Conservation (phyloP, 2,329 filamentous ascomycete genomes). For the Cladosporium sp. region DNA sequence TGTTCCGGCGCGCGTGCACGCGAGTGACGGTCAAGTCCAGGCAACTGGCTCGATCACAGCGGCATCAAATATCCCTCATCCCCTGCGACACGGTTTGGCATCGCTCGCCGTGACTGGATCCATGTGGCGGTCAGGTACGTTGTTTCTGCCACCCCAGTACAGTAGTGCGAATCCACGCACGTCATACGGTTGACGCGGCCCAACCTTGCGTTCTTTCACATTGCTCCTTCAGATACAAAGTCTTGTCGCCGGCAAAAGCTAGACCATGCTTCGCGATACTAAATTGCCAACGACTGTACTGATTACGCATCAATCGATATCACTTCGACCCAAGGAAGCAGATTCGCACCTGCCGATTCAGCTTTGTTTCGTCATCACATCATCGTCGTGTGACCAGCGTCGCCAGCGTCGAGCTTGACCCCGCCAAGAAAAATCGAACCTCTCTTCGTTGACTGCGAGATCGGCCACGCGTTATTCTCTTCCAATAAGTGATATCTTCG, state of each 20-base stretch:
- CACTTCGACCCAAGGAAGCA: neutral
- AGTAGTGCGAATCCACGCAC: constrained; percentile 5
- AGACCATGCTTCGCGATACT: neutral
- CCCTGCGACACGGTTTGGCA: neutral
- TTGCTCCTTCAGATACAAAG: neutral
- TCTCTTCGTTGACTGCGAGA: neutral
- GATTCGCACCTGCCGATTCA: neutral
- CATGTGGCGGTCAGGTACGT: neutral
- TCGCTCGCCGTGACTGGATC: neutral
- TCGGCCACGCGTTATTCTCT: neutral
- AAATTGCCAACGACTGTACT: neutral
- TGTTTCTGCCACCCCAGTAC: neutral
- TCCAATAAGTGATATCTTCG: neutral
- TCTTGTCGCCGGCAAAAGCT: neutral
- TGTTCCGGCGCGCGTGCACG: neutral
- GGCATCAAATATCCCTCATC: neutral
- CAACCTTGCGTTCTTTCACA: neutral
- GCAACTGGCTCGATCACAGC: neutral
- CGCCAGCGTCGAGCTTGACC: constrained; percentile 9
- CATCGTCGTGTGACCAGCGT: neutral
- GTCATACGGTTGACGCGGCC: constrained; percentile 12
- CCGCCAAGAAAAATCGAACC: constrained; percentile 16
- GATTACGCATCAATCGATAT: neutral
- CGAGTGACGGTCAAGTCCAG: neutral
- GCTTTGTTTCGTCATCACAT: neutral